These are phyloP conservation scores for Rhizopus arrhizus DNA, from an alignment of 371 early-diverging fungal species.

Conservation along the genomic window DNA sequence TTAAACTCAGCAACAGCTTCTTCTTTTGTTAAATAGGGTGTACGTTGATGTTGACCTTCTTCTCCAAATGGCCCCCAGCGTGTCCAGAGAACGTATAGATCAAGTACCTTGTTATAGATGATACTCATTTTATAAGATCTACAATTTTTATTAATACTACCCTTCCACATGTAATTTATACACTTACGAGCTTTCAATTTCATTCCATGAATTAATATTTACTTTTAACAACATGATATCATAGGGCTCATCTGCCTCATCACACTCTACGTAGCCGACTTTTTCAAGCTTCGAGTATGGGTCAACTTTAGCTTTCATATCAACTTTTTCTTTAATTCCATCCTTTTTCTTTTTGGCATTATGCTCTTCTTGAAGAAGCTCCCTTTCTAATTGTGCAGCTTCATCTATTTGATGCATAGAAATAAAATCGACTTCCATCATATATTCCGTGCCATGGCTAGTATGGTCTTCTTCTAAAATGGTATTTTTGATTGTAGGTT, in stretches of 20 bases:
- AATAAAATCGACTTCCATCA: constrained; percentile 28
- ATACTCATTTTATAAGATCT: constrained; percentile 66
- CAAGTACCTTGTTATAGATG: constrained; percentile 46
- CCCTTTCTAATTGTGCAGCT: constrained; percentile 48
- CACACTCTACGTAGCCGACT: constrained; percentile 42
- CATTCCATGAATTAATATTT: constrained; percentile 33
- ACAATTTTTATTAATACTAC: background rate
- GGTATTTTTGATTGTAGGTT: background rate
- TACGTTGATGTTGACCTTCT: constrained; percentile 61
- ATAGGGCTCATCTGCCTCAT: constrained; percentile 39
- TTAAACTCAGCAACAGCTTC: constrained; percentile 59
- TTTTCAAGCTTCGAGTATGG: constrained; percentile 39
- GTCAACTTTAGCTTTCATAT: constrained; percentile 31
- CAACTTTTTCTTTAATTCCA: background rate
- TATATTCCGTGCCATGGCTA: background rate
- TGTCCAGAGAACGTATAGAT: constrained; percentile 61
- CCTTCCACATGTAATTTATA: background rate
- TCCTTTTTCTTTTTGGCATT: constrained; percentile 22
- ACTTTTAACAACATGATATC: constrained; percentile 57
- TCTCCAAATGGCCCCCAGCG: constrained; percentile 60
- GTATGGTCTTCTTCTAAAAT: background rate
- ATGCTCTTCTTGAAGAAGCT: constrained; percentile 32
- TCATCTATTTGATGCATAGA: constrained; percentile 30
- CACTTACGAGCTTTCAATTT: constrained; percentile 19
- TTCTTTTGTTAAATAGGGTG: constrained; percentile 53